Conservation (phyloP, 768 basidiomycete species). For the Pisolithus microcarpus region DNA sequence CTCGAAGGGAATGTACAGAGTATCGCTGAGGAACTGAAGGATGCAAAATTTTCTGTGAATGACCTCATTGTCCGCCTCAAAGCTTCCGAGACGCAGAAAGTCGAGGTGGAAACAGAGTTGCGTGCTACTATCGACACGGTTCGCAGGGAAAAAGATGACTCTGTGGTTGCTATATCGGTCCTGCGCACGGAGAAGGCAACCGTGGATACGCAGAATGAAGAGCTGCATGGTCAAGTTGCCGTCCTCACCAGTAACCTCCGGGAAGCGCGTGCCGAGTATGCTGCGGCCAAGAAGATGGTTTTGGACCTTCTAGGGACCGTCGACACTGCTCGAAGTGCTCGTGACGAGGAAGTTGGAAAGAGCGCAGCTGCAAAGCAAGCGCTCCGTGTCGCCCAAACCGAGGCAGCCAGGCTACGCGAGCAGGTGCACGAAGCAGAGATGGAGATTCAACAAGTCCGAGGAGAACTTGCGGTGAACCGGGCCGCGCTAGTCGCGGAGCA, state of each 20-base stretch:
- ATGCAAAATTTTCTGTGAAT: not conserved
- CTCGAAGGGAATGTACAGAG: conserved; percentile 5
- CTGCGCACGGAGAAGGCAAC: not conserved
- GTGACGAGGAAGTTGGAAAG: conserved; percentile 2
- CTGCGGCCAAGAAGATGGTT: conserved; percentile 4
- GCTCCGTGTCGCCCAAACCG: not conserved
- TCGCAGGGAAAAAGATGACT: not conserved
- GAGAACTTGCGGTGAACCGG: conserved; percentile 2
- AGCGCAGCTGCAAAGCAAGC: not conserved
- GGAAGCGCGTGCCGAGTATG: not conserved
- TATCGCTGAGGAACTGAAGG: not conserved
- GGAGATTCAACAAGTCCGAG: conserved; percentile 5
- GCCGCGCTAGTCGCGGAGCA: conserved; percentile 1
- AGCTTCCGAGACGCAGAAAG: not conserved
- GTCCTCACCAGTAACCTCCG: not conserved
- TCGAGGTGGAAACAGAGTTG: not conserved
- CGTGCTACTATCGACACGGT: not conserved
- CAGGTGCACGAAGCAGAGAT: conserved; percentile 1
- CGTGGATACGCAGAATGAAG: not conserved
- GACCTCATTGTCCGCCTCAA: not conserved
- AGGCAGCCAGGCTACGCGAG: conserved; percentile 3
- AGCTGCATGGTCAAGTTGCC: not conserved
- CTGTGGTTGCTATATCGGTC: not conserved
- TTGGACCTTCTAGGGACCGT: conserved; percentile 5
- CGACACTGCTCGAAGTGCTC: conserved; percentile 3